These are phyloP conservation scores for Metarhizium sp. DNA, from an alignment of 2,329 filamentous ascomycete species.

Conservation along the genomic window DNA sequence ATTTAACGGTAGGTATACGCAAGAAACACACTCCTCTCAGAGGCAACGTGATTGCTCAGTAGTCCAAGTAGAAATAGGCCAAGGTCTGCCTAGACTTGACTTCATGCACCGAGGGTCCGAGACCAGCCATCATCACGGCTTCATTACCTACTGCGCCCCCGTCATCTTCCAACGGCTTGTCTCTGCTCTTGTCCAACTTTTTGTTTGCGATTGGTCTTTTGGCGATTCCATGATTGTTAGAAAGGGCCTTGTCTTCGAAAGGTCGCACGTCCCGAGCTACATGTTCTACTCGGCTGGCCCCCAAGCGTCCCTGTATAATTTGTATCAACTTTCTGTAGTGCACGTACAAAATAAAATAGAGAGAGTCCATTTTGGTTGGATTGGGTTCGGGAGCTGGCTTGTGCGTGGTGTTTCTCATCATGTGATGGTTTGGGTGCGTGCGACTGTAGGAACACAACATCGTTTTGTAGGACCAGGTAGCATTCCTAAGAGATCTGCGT, in stretches of 20 bases:
- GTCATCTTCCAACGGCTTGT: slow-evolving; percentile 46
- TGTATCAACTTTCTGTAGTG: too few species aligned
- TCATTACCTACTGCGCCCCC: slow-evolving; percentile 54
- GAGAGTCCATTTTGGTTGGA: too few species aligned
- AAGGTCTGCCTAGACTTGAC: slow-evolving; percentile 8
- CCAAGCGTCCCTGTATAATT: background rate
- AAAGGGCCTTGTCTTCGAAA: background rate
- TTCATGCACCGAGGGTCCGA: slow-evolving; percentile 22
- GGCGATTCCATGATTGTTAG: slow-evolving; percentile 28
- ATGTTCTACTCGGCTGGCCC: background rate
- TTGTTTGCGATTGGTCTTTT: slow-evolving; percentile 49
- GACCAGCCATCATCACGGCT: slow-evolving; percentile 45
- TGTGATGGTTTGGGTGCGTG: background rate
- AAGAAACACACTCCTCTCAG: too few species aligned
- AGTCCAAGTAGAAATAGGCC: too few species aligned
- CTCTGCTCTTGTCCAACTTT: slow-evolving; percentile 52
- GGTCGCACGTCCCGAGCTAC: background rate
- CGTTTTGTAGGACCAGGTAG: background rate
- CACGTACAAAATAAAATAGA: too few species aligned
- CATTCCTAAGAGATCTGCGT: background rate
- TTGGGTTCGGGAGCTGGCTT: too few species aligned
- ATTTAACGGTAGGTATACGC: too few species aligned
- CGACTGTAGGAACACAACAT: background rate
- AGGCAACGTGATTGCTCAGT: too few species aligned
- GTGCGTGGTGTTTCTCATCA: too few species aligned